A percentile compares a stretch with the other conserved stretches of the same genome.
phyloP scores from a whole-genome alignment of 768 basidiomycete genomes.

The Panaeolus papilionaceus region DNA sequence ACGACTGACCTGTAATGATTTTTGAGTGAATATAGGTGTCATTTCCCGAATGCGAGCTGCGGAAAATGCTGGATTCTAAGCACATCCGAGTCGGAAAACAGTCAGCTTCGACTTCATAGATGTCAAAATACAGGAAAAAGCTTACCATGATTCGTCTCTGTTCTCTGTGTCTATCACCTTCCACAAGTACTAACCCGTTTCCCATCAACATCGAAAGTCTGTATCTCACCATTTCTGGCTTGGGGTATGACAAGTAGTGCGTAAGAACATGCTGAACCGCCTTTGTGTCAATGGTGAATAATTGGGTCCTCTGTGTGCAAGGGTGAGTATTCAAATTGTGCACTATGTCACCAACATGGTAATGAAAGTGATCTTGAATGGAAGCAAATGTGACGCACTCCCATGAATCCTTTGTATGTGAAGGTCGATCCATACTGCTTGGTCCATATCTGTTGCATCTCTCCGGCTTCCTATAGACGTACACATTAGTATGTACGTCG shows the following conservation, averaged over 20 bases:
- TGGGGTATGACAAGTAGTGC: constrained; percentile 60
- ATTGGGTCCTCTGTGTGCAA: constrained; percentile 36
- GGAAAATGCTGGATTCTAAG: constrained; percentile 70
- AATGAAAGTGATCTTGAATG: not conserved
- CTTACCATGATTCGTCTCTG: constrained; percentile 34
- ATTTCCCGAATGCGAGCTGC: constrained; percentile 60
- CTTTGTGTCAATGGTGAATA: constrained; percentile 64
- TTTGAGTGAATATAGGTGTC: constrained; percentile 60
- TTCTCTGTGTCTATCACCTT: constrained; percentile 50
- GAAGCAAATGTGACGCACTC: constrained; percentile 39
- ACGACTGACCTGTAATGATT: constrained; percentile 50
- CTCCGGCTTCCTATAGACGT: constrained; percentile 39
- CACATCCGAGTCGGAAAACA: constrained; percentile 2
- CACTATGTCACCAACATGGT: not conserved
- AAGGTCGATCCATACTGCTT: constrained; percentile 52
- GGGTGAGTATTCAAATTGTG: too few relatives aligned
- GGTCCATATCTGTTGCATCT: constrained; percentile 52
- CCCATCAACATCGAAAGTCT: constrained; percentile 49
- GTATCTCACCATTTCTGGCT: constrained; percentile 48
- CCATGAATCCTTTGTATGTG: constrained; percentile 48
- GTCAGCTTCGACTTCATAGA: not conserved
- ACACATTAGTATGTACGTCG: too few relatives aligned
- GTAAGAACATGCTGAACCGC: constrained; percentile 69
- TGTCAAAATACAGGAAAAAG: not conserved
- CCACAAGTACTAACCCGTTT: constrained; percentile 52